Percentiles rank a stretch among this genome's conserved stretches.
These are phyloP conservation scores for Silene uniflora DNA, from an alignment of 148 eudicot genomes.

Conservation along the genomic window DNA sequence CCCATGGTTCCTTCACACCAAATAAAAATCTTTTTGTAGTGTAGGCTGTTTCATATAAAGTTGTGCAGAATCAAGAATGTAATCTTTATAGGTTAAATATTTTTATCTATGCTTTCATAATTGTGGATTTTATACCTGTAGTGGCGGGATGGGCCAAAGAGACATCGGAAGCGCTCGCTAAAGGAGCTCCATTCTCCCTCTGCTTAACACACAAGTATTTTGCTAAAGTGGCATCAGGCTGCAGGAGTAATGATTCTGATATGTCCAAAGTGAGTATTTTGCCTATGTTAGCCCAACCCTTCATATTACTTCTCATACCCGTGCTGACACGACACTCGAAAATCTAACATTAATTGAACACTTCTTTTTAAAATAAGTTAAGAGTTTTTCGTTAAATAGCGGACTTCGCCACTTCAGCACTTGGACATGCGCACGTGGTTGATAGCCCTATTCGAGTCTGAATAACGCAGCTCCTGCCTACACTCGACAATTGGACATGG, in stretches of 20 bases:
- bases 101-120: neutral
- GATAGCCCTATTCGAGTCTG: too few relatives aligned
- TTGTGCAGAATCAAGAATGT: neutral
- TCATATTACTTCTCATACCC: neutral
- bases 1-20: neutral
- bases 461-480: too few relatives aligned
- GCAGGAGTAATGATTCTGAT: constrained; percentile 37
- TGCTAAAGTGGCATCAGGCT: constrained; percentile 71
- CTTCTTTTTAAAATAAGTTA: too few relatives aligned
- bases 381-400: too few relatives aligned
- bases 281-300: too few relatives aligned
- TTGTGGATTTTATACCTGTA: constrained; percentile 20
- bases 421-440: too few relatives aligned
- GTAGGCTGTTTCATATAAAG: neutral
- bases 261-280: constrained; percentile 54
- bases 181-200: constrained; percentile 82
- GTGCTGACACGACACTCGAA: neutral
- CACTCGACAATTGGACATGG: too few relatives aligned
- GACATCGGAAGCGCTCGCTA: constrained; percentile 62
- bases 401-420: too few relatives aligned
- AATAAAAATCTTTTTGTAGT: neutral
- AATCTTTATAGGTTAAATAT: neutral
- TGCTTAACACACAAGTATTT: constrained; percentile 67
- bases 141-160: constrained; percentile 93
- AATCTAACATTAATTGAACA: neutral